Evolutionary conservation across 768 basidiomycete genomes (phyloP).

Genomic region (Paxillus ammoniavirescens): DNA sequence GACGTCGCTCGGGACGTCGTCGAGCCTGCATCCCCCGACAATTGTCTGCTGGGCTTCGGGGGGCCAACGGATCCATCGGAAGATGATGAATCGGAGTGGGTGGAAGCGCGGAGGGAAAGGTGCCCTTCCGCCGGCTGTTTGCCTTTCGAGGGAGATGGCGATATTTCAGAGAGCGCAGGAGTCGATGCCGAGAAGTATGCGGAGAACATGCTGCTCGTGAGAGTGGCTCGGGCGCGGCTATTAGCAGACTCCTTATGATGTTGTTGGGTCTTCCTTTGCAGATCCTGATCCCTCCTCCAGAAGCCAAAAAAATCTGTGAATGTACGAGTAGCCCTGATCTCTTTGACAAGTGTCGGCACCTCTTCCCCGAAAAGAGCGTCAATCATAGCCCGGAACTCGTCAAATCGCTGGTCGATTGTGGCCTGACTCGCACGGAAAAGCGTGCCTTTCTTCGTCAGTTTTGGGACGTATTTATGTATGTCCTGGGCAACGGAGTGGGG

Average conservation of each 20-base stretch:
- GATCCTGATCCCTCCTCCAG: slow-evolving; percentile 73
- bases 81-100: slow-evolving; percentile 25
- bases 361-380: slow-evolving; percentile 56
- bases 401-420: slow-evolving; percentile 59
- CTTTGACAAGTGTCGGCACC: slow-evolving; percentile 63
- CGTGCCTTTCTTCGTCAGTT: slow-evolving; percentile 67
- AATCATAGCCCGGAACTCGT: slow-evolving; percentile 60
- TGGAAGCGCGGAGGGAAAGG: background rate
- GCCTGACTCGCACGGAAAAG: slow-evolving; percentile 71
- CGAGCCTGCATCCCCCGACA: slow-evolving; percentile 4
- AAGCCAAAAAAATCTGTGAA: slow-evolving; percentile 78
- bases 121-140: slow-evolving; percentile 10
- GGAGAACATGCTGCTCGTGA: slow-evolving; percentile 56
- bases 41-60: slow-evolving; percentile 5
- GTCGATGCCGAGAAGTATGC: slow-evolving; percentile 51
- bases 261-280: slow-evolving; percentile 40
- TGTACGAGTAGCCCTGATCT: slow-evolving; percentile 54
- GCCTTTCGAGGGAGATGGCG: slow-evolving; percentile 10
- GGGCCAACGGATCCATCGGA: slow-evolving; percentile 17
- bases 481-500: slow-evolving; percentile 70
- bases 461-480: slow-evolving; percentile 65
- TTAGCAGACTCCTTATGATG: slow-evolving; percentile 16
- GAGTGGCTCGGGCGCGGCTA: slow-evolving; percentile 38
- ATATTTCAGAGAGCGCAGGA: slow-evolving; percentile 8
- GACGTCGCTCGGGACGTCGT: slow-evolving; percentile 23